These are phyloP conservation scores for Pestalotiopsis sp. DNA, from an alignment of 2,329 filamentous ascomycete species.

Conservation along the genomic window DNA sequence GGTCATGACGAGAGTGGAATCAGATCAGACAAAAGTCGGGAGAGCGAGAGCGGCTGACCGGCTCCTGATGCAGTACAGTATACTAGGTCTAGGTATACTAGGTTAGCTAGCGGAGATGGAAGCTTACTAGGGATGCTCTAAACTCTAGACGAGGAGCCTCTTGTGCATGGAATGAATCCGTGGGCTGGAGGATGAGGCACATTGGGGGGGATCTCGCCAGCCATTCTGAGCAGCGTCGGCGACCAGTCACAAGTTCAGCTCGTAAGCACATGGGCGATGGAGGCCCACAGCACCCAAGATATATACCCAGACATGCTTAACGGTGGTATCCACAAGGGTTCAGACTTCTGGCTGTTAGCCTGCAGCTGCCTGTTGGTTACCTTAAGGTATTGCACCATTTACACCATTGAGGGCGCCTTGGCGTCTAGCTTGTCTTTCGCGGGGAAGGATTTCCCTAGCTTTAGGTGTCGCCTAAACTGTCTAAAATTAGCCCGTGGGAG, in stretches of 20 bases:
- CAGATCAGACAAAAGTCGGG: not conserved
- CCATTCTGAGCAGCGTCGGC: not conserved
- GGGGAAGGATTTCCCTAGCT: not conserved
- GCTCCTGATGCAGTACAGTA: not conserved
- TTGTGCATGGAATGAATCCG: too few species aligned
- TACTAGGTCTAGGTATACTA: not conserved
- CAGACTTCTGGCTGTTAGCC: conserved; percentile 4
- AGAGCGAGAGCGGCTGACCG: not conserved
- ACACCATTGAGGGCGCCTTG: not conserved
- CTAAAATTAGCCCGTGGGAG: not conserved
- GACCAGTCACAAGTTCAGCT: not conserved
- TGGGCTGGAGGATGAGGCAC: not conserved
- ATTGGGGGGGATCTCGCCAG: too few species aligned
- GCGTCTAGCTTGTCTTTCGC: conserved; percentile 4
- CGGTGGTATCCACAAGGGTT: not conserved
- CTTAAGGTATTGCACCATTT: not conserved
- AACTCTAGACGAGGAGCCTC: too few species aligned
- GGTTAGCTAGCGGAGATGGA: not conserved
- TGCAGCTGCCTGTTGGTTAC: too few species aligned
- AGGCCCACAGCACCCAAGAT: not conserved
- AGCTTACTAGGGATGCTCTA: too few species aligned
- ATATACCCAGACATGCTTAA: not conserved
- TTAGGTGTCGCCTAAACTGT: not conserved
- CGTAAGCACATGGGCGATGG: not conserved
- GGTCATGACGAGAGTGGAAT: not conserved